Evolutionary conservation across 163 green algal genomes (phyloP).

Genomic region (Volvox carteri): DNA sequence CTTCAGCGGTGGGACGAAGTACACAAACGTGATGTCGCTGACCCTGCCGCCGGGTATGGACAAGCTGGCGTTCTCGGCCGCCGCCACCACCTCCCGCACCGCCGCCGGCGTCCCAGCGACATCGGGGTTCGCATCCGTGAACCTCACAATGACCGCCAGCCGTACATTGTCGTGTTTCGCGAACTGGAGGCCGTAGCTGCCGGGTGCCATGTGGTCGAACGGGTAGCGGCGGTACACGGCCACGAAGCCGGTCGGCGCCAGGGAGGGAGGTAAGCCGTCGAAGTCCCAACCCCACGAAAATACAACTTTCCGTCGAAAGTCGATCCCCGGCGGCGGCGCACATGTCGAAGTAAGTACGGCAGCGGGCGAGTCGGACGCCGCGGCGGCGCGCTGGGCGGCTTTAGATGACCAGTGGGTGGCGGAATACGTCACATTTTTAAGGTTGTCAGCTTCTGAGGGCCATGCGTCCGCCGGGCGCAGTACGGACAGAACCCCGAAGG

Average conservation of each 20-base stretch:
- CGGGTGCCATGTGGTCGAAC: background rate
- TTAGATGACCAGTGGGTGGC: background rate
- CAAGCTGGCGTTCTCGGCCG: background rate
- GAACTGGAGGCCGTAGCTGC: slow-evolving; percentile 7
- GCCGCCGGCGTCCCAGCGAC: background rate
- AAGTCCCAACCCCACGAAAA: slow-evolving; percentile 53
- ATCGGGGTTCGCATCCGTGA: slow-evolving; percentile 35
- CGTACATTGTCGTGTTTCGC: background rate
- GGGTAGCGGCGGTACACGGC: slow-evolving; percentile 51
- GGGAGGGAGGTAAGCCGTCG: background rate
- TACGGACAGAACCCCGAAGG: slow-evolving; percentile 10
- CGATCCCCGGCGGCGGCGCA: slow-evolving; percentile 1
- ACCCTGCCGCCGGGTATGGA: background rate
- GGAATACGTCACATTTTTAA: background rate
- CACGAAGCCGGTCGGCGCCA: slow-evolving; percentile 22
- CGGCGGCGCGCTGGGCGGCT: background rate
- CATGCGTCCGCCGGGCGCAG: background rate
- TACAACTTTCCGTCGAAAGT: background rate
- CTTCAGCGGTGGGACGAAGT: background rate
- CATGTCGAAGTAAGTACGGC: background rate
- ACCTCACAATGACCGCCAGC: slow-evolving; percentile 28
- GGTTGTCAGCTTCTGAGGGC: background rate
- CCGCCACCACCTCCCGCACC: slow-evolving; percentile 9
- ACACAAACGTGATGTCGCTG: slow-evolving; percentile 40
- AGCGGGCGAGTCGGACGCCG: background rate